Evolutionary conservation across 192 early-diverging fungal species (phyloP).

Genomic region (Umbelopsis sp.): DNA sequence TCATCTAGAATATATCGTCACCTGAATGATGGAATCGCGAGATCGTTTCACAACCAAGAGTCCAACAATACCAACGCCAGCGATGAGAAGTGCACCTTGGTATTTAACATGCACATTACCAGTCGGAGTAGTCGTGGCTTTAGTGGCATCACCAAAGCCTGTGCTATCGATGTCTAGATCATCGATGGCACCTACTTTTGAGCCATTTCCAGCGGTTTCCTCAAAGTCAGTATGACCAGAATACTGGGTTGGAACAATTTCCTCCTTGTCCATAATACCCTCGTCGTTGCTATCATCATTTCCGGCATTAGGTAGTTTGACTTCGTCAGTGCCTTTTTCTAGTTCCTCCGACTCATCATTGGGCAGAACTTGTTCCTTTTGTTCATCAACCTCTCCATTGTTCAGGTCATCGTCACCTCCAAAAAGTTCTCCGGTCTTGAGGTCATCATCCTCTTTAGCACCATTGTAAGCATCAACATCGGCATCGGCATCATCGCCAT

Average conservation of each 20-base stretch:
- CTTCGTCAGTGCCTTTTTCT: background rate
- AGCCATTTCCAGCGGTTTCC: background rate
- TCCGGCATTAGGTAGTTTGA: background rate
- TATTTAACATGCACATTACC: background rate
- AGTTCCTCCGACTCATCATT: too few relatives aligned
- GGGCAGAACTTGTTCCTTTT: too few relatives aligned
- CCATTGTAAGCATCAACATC: background rate
- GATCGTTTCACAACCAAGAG: constrained; percentile 4
- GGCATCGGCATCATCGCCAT: background rate
- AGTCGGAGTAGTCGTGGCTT: background rate
- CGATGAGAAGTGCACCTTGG: background rate
- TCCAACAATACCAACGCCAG: background rate
- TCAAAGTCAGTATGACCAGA: background rate
- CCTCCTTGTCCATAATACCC: background rate
- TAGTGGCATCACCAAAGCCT: background rate
- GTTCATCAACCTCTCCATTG: too few relatives aligned
- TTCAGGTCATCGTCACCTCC: too few relatives aligned
- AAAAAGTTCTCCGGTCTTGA: background rate
- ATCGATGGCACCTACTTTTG: background rate
- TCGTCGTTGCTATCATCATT: background rate
- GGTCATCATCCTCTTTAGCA: background rate
- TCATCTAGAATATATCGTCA: background rate
- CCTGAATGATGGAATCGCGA: constrained; percentile 10
- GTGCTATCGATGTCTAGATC: background rate
- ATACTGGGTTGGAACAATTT: background rate